Conservation (phyloP, 108 stramenopile species). For the Schizochytrium sp. region DNA sequence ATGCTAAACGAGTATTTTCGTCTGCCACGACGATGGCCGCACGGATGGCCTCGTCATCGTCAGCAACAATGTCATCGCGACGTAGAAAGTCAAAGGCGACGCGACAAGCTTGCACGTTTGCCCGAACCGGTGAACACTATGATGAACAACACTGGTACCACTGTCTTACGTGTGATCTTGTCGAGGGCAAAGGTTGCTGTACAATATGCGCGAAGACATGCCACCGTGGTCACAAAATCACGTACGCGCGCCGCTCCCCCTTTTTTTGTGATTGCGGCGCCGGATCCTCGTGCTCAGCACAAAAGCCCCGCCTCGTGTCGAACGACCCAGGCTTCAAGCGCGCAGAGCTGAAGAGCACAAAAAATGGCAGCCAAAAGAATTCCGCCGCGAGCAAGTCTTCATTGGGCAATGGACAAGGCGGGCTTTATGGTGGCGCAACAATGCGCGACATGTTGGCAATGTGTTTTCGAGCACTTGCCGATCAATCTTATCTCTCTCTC, state of each 20-base stretch:
- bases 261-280: constrained; percentile 41
- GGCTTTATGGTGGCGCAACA: background rate
- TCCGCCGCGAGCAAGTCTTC: no score
- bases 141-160: constrained; percentile 43
- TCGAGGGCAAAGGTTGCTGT: constrained; percentile 33
- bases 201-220: constrained; percentile 29
- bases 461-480: background rate
- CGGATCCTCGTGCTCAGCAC: background rate
- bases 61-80: background rate
- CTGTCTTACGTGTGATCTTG: constrained; percentile 34
- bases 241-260: constrained; percentile 32
- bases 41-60: no score
- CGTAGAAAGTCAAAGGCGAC: background rate
- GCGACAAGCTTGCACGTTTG: constrained; percentile 26
- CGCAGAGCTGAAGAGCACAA: background rate
- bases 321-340: background rate
- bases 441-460: background rate
- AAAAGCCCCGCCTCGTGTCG: background rate
- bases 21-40: no score
- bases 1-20: background rate
- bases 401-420: no score
- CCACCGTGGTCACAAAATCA: constrained; percentile 31
- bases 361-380: no score
- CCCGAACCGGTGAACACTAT: constrained; percentile 21
- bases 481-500: no score